Evolutionary conservation across 1,284 basidiomycete genomes (phyloP), one percentile per base, ranked within the genome.

Genomic region (Fomitopsis palustris): DNA sequence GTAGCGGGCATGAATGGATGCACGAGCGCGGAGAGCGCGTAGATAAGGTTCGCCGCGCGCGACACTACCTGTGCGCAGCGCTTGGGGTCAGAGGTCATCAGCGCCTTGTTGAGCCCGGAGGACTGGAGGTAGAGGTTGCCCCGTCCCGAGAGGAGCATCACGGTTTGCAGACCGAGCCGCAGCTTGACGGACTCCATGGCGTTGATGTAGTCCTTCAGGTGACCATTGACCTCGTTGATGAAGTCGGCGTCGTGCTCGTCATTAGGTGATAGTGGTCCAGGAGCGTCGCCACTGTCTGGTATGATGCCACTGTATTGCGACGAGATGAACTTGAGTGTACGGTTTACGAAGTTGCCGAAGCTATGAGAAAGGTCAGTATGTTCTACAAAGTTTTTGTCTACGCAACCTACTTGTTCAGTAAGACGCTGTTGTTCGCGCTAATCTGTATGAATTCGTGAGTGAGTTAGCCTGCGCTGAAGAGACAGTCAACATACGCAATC

Each of bases 331-430:
- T 97, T 98, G 71, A 98, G 79, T 16, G 86, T 83, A 51, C 96
- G 92, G 75, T 99, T 99, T 66, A 98, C 93, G 74, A 98, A 99
- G 80, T 99, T 99, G 58, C 96, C 96, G 64, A 99, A 90, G 78
- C 90, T 93, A 67, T 55, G 10, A 25, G 2, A 6, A 35, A 17
- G 27, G 17, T 19, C 16, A 43, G 21, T 3, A 9, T 25, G 3
- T 21, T 38, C 33, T 8, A 27, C 21, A 45, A 27, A 35, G 27
- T 41, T 35, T 31, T 37, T 19, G 27, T 29, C n/a, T 12, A 42
- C 21, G 6, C n/a, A 21, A 21, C 78, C 66, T 62, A 92, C 91
- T 99, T 99, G 74, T 97, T 96, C 64, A 99, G 78, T 41, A 99
- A 78, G 67, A 98, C 86, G 64, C 91, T 92, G 79, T 99, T 99